Conservation (phyloP, 2,329 filamentous ascomycete species). For the Claviceps spartinae region DNA sequence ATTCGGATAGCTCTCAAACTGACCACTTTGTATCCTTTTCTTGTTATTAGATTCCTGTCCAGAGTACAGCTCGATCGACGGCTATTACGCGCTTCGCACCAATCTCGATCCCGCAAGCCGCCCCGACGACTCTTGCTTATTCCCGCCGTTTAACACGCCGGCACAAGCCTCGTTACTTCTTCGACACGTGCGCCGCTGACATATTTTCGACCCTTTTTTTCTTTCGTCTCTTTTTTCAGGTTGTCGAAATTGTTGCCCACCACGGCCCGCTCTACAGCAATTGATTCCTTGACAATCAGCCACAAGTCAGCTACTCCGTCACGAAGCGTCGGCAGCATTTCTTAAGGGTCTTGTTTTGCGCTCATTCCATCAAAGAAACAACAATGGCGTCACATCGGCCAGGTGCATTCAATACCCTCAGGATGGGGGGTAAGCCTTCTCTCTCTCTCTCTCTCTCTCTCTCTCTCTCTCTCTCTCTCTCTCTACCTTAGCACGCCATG, state of each 20-base stretch:
- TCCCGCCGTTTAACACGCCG: background rate
- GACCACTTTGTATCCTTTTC: background rate
- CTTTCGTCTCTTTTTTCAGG: background rate
- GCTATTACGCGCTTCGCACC: conserved; percentile 1
- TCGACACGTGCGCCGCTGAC: background rate
- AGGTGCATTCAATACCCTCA: conserved; percentile 72
- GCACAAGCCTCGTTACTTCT: background rate
- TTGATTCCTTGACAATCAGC: conserved; percentile 15
- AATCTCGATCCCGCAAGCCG: background rate
- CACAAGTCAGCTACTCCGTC: conserved; percentile 11
- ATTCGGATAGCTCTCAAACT: background rate
- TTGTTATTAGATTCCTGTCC: background rate
- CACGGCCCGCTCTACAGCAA: conserved; percentile 21
- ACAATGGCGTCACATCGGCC: conserved; percentile 83
- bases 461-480: conserved; percentile 4
- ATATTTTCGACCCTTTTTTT: background rate
- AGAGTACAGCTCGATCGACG: background rate
- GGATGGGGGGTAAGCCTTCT: conserved; percentile 81
- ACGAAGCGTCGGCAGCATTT: conserved; percentile 14
- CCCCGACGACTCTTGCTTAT: background rate
- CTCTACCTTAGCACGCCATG: conserved; percentile 2
- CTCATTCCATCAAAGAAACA: conserved; percentile 9
- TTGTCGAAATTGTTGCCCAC: conserved; percentile 18
- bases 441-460: conserved; percentile 5
- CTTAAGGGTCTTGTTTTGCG: conserved; percentile 12